Percentiles rank a stretch among this genome's conserved stretches.
phyloP scores from a whole-genome alignment of 108 stramenopile species.

The Pseudonitzschia multistriata region DNA sequence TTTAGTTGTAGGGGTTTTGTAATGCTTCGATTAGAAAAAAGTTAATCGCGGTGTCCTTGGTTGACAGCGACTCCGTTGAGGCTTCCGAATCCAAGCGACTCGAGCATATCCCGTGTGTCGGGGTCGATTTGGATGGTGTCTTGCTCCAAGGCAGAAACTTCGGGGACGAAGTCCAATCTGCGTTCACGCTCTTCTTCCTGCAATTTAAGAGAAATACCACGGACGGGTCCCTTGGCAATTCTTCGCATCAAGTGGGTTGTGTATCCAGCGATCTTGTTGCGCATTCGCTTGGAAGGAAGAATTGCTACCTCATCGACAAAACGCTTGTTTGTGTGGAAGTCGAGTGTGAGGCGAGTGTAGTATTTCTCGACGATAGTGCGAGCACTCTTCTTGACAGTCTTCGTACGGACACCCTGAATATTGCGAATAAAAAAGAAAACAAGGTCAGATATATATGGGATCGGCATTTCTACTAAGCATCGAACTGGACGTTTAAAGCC shows the following conservation, averaged over 20 bases:
- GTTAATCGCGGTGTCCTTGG: slow-evolving; percentile 40
- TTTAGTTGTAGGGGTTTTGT: background rate
- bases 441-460: background rate
- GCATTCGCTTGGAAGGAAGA: slow-evolving; percentile 99
- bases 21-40: background rate
- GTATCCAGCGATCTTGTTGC: slow-evolving; percentile 99
- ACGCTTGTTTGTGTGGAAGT: slow-evolving; percentile 99
- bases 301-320: slow-evolving; percentile 96
- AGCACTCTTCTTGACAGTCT: slow-evolving; percentile 99
- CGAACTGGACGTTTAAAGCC: too few species aligned
- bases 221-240: slow-evolving; percentile 98
- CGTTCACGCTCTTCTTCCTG: slow-evolving; percentile 99
- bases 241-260: slow-evolving; percentile 99
- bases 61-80: slow-evolving; percentile 80
- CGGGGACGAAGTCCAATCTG: slow-evolving; percentile 99
- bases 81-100: slow-evolving; percentile 85
- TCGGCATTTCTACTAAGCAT: too few species aligned
- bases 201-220: slow-evolving; percentile 98
- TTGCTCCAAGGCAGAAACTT: slow-evolving; percentile 97
- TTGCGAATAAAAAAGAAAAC: background rate
- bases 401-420: slow-evolving; percentile 97
- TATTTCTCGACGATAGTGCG: slow-evolving; percentile 99
- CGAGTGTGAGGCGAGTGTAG: slow-evolving; percentile 97
- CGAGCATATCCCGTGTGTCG: slow-evolving; percentile 97
- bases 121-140: slow-evolving; percentile 94